Evolutionary conservation across 2,329 filamentous ascomycete species (phyloP).

Genomic region (Fusarium sp.): DNA sequence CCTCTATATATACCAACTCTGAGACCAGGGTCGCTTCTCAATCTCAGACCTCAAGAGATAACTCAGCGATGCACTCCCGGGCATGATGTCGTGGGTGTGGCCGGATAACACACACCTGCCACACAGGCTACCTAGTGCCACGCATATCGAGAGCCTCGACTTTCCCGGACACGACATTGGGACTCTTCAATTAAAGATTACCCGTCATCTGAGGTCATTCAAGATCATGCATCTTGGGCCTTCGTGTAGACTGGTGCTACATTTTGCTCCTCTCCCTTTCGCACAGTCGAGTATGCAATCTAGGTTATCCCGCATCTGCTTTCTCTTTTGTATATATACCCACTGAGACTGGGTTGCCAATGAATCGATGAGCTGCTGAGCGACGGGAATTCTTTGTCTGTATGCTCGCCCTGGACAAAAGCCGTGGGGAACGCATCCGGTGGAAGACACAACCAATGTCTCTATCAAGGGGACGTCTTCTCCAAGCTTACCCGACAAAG

Average conservation of each 20-base stretch:
- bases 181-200: background rate
- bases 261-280: background rate
- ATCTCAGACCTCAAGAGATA: no score
- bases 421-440: background rate
- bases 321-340: background rate
- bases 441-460: background rate
- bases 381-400: background rate
- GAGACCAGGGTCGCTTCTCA: no score
- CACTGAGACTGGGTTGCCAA: background rate
- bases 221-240: background rate
- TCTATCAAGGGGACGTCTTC: background rate
- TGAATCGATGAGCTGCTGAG: no score
- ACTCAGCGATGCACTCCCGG: no score
- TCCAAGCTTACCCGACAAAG: fast-evolving
- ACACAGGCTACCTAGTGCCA: background rate
- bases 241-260: fast-evolving
- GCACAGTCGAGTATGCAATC: background rate
- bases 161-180: background rate
- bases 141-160: background rate
- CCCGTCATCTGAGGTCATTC: background rate
- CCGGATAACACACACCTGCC: background rate
- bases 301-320: background rate
- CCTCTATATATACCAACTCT: background rate
- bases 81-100: no score
- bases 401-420: background rate